phyloP scores from a whole-genome alignment of 139 green algal genomes.

The Haematococcus lacustris region DNA sequence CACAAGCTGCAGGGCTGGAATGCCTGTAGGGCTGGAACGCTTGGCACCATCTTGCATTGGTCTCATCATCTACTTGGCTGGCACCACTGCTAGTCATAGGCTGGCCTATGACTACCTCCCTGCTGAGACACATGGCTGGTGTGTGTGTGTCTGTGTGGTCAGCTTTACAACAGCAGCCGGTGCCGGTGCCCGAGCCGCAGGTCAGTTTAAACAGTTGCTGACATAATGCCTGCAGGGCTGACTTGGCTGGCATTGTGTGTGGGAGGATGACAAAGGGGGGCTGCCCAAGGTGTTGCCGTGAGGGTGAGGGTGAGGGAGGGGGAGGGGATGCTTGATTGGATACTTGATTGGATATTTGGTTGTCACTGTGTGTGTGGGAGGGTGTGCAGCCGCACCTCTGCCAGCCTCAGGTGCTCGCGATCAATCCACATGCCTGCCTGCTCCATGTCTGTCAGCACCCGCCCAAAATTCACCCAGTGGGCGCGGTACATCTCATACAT shows the following conservation, averaged over 20 bases:
- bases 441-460: slow-evolving; percentile 94
- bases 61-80: too few species aligned
- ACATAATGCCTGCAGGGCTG: too few species aligned
- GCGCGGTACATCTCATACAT: slow-evolving; percentile 18
- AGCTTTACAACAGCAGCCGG: too few species aligned
- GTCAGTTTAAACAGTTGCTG: too few species aligned
- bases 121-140: neutral
- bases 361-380: neutral
- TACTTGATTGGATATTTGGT: neutral
- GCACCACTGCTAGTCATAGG: neutral
- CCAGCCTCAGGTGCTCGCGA: slow-evolving; percentile 33
- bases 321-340: neutral
- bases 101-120: neutral
- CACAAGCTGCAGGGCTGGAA: too few species aligned
- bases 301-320: too few species aligned
- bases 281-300: too few species aligned
- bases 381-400: slow-evolving; percentile 2
- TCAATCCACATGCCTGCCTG: slow-evolving; percentile 51
- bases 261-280: too few species aligned
- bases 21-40: too few species aligned
- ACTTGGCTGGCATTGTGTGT: too few species aligned
- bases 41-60: too few species aligned
- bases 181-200: too few species aligned
- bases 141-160: neutral
- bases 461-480: slow-evolving; percentile 79